Conservation (phyloP, 371 early-diverging fungal genomes). For the Basidiobolus meristosporus region DNA sequence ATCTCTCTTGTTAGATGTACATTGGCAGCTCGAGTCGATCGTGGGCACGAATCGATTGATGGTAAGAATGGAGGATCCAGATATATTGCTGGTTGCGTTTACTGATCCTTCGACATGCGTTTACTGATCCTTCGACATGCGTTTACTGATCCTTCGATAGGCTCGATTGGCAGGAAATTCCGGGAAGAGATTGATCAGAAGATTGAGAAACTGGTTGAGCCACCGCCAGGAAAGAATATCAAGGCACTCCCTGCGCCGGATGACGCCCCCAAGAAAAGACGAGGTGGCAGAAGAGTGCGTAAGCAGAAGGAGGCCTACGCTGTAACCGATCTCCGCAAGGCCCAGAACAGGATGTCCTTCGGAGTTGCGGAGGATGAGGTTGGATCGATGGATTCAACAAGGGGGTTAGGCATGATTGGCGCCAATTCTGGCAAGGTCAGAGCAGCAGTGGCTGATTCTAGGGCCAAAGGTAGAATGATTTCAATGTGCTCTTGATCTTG, state of each 20-base stretch:
- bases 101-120: not conserved
- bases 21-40: constrained; percentile 82
- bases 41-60: constrained; percentile 37
- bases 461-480: constrained; percentile 34
- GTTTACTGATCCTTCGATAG: constrained; percentile 5
- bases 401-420: constrained; percentile 80
- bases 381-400: constrained; percentile 55
- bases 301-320: constrained; percentile 68
- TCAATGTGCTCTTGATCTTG: constrained; percentile 3
- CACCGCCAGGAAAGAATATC: constrained; percentile 62
- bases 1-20: constrained; percentile 12
- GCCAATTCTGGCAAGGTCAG: constrained; percentile 51
- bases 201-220: constrained; percentile 68
- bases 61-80: constrained; percentile 14
- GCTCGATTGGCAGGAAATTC: constrained; percentile 39
- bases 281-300: constrained; percentile 80
- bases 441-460: constrained; percentile 29
- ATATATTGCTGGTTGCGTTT: not conserved
- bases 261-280: constrained; percentile 74
- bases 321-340: constrained; percentile 74
- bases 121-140: not conserved
- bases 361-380: constrained; percentile 83
- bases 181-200: constrained; percentile 69
- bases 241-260: constrained; percentile 86
- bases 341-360: constrained; percentile 80